Evolutionary conservation across 2,329 filamentous ascomycete species (phyloP).

Genomic region (Epichloe uncinata): DNA sequence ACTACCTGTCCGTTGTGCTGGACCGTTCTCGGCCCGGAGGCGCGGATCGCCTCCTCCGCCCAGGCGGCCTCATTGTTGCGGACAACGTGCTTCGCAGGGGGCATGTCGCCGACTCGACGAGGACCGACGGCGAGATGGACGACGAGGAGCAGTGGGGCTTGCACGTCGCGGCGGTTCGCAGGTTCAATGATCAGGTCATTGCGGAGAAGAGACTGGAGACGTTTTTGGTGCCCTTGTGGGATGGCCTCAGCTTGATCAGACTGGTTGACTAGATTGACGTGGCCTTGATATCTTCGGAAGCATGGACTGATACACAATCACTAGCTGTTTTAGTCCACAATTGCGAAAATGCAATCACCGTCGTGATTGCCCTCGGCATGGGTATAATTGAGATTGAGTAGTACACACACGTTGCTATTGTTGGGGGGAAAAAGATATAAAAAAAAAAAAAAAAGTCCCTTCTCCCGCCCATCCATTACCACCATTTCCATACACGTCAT

Average conservation of each 20-base stretch:
- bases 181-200: constrained; percentile 22
- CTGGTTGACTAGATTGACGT: constrained; percentile 20
- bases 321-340: no score
- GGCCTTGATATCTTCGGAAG: neutral
- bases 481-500: neutral
- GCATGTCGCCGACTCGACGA: constrained; percentile 27
- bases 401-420: no score
- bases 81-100: constrained; percentile 40
- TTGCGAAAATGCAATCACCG: no score
- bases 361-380: no score
- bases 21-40: constrained; percentile 25
- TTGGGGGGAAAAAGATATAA: no score
- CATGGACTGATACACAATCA: no score
- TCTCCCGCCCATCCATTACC: no score
- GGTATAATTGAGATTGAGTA: neutral
- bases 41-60: constrained; percentile 28
- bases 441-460: no score
- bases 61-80: constrained; percentile 37
- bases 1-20: constrained; percentile 33
- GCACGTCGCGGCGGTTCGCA: constrained; percentile 17
- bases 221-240: constrained; percentile 29
- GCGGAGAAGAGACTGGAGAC: constrained; percentile 24
- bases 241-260: constrained; percentile 27
- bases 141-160: constrained; percentile 5
- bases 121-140: neutral